Evolutionary conservation across 352 stramenopile genomes (phyloP), one percentile per base, ranked within the genome.

Genomic region (Pythium pyrilobum): DNA sequence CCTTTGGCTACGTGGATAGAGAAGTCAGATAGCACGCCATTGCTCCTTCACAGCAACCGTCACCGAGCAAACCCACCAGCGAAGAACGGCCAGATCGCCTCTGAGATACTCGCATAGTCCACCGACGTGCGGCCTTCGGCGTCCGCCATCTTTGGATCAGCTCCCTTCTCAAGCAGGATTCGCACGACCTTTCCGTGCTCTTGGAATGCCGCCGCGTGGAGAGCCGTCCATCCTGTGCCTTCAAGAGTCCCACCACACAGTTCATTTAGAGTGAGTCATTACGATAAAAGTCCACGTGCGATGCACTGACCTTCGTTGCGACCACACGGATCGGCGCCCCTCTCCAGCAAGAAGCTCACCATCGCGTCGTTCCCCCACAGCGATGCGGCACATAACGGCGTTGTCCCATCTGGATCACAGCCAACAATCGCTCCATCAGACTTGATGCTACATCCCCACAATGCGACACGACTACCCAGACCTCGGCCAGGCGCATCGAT

Each of bases 71-170:
- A n/a, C 41, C 15, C 36, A 75, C 67, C 67, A 21, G 59, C 67
- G 39, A 75, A 75, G 46, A 72, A 70, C 2, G 63, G 48, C 67
- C 67, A 75, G 47, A 75, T 72, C 11, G 67, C 67, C 39, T 75
- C 67, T 0, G 67, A 75, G 20, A 75, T 72, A 29, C 67, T 75
- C 7, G 67, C 67, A 43, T 72, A 72, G 52, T 75, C 67, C 21
- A 66, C 52, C 0, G 67, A 42, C 5, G 63, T 67, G 13, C 67
- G 63, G 23, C 59, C 62, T 44, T 72, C 63, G 4, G 45, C 31
- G 33, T 75, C 67, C 4, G 39, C 20, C n/a, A 45, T 52, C 33
- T 65, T 69, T 3, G 67, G 55, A 55, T 75, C 67, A 0, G 63
- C 63, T 13, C 63, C 55, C 12, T 57, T 52, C 37, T 75, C 67